Conservation (phyloP, 2,329 filamentous ascomycete genomes). For the Huntiella bhutanensis region DNA sequence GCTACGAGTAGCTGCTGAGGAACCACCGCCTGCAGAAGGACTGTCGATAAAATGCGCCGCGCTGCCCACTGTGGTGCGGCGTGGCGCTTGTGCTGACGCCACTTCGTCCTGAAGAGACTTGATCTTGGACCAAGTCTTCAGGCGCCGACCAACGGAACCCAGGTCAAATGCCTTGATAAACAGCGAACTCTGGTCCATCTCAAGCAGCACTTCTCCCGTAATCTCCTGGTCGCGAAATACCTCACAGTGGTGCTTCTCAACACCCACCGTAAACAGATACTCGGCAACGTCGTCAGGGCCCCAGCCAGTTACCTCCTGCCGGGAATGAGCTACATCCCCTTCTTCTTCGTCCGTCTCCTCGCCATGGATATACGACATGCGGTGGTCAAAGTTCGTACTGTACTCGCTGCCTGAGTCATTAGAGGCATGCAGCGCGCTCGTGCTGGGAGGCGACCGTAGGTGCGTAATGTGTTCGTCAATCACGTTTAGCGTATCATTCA, state of each 20-base stretch:
- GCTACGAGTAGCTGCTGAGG: conserved; percentile 34
- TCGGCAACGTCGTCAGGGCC: conserved; percentile 66
- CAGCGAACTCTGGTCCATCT: conserved; percentile 87
- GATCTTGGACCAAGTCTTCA: conserved; percentile 96
- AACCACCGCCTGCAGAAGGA: background rate
- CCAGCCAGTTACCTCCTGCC: conserved; percentile 62
- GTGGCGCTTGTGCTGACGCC: conserved; percentile 26
- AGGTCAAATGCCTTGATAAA: conserved; percentile 93
- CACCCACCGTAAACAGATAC: conserved; percentile 66
- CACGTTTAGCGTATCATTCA: conserved; percentile 87
- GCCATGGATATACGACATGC: conserved; percentile 80
- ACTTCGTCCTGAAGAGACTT: conserved; percentile 81
- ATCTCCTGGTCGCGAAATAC: conserved; percentile 95
- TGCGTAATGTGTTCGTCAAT: conserved; percentile 96
- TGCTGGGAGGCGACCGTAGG: conserved; percentile 39
- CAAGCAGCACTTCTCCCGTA: conserved; percentile 74
- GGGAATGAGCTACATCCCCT: conserved; percentile 49
- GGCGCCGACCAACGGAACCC: conserved; percentile 68
- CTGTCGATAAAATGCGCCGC: conserved; percentile 32
- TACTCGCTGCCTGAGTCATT: conserved; percentile 83
- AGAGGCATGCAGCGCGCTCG: conserved; percentile 25
- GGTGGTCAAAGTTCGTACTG: conserved; percentile 56
- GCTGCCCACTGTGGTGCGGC: conserved; percentile 26
- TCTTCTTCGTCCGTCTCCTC: conserved; percentile 95
- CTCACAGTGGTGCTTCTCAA: conserved; percentile 79